Evolutionary conservation across 75 land plant genomes (phyloP), one percentile per base, ranked within the genome.

Genomic region (Picea glauca): DNA sequence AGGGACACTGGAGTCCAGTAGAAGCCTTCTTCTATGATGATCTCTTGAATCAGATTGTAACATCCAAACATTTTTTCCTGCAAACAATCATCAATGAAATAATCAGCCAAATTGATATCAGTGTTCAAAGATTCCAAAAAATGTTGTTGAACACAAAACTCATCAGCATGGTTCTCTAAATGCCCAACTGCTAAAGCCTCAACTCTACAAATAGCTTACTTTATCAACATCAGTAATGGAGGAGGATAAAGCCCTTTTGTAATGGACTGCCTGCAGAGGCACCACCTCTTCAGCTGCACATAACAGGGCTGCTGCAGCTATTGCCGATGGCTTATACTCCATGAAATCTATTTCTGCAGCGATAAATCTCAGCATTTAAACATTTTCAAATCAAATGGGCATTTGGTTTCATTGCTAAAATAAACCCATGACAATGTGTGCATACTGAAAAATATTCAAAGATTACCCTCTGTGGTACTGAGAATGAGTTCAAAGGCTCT

Each of bases 271-370:
- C 20, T 88, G 80, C 38, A 88, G 76, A 38, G 81, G 82, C 59
- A 82, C 85, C 15, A 90, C 73, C 62, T 90, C 90, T 59, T 83
- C 85, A 14, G 91, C 79, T 15, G 85, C 90, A 68, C 84, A 82
- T 5, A 88, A 40, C 11, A 40, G 50, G 20, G 73, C 91, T 58
- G 91, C 91, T 31, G 86, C 90, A 40, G 93, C 92, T 54, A 94
- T 79, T 46, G 84, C 89, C n/a, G 96, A 94, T 67, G 96, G 96
- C 62, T 76, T 87, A 76, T 85, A 90, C 77, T 81, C 88, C 77
- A 93, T 68, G 78, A 91, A 89, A 43, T 86, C 78, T 78, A 82
- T 81, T 6, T 81, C 93, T 94, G 98, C 54, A 50, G 54, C 54
- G 11, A 9, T 50, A 12, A 50, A 50, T 50, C 54, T 50, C 12